Conservation (phyloP, 2,329 filamentous ascomycete genomes). For the Aotearoamyces nothofagi region DNA sequence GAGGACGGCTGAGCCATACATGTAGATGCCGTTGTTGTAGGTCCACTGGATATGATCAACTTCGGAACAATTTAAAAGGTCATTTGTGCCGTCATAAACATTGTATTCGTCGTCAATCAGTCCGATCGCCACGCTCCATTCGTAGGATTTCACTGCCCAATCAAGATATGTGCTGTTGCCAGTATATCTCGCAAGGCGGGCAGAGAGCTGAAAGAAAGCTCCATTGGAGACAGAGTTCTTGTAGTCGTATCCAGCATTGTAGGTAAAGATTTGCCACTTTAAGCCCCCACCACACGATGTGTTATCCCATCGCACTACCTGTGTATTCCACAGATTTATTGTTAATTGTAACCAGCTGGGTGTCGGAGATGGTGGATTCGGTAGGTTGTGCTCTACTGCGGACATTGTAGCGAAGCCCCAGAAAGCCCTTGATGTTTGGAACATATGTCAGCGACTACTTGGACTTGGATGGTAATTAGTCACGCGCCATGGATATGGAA, state of each 20-base stretch:
- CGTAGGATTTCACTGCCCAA: conserved; percentile 52
- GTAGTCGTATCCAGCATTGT: conserved; percentile 68
- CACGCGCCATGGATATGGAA: no score
- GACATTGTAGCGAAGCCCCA: conserved; percentile 55
- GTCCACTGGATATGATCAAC: conserved; percentile 43
- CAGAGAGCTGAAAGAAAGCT: conserved; percentile 68
- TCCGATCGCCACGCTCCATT: conserved; percentile 43
- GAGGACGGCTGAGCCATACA: conserved; percentile 49
- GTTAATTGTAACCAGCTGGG: conserved; percentile 54
- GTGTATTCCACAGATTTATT: conserved; percentile 57
- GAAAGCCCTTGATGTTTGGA: no score
- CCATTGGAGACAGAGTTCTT: conserved; percentile 74
- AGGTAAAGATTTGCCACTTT: conserved; percentile 67
- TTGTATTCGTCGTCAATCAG: conserved; percentile 38
- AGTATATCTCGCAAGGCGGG: conserved; percentile 56
- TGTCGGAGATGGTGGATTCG: conserved; percentile 36
- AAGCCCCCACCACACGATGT: conserved; percentile 55
- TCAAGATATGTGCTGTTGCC: conserved; percentile 49
- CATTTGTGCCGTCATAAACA: conserved; percentile 48
- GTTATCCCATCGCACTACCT: conserved; percentile 56
- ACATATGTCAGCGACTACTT: no score
- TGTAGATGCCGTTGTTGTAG: conserved; percentile 49
- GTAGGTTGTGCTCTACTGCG: conserved; percentile 53
- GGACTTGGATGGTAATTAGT: no score
- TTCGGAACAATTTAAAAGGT: conserved; percentile 31